Percentiles rank a stretch among this genome's conserved stretches.
Evolutionary conservation across 148 eudicot genomes (phyloP).

Genomic region (Cornus florida): DNA sequence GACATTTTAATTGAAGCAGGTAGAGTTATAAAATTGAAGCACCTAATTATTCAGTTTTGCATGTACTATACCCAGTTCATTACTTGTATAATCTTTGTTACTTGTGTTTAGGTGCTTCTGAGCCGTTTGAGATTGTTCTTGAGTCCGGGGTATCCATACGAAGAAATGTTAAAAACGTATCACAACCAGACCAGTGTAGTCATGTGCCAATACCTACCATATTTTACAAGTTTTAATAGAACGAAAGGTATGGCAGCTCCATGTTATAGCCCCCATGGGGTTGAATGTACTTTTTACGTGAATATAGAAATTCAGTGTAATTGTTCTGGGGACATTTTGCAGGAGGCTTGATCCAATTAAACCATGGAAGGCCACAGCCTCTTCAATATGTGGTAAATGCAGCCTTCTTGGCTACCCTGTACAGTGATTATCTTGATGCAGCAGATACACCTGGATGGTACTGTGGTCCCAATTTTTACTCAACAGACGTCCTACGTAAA

Average conservation of each 20-base stretch:
- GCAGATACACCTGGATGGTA: constrained; percentile 94
- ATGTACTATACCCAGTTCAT: background rate
- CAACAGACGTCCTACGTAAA: constrained; percentile 56
- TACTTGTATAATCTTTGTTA: constrained; percentile 4
- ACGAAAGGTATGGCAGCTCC: constrained; percentile 58
- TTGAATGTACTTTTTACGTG: background rate
- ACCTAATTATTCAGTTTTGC: background rate
- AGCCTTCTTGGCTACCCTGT: constrained; percentile 85
- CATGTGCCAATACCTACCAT: constrained; percentile 90
- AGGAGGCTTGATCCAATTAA: constrained; percentile 89
- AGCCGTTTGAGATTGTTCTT: constrained; percentile 82
- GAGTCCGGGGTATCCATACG: constrained; percentile 94
- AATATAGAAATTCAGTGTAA: background rate
- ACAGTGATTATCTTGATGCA: constrained; percentile 79
- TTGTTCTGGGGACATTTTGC: constrained; percentile 11
- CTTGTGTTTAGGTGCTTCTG: constrained; percentile 63
- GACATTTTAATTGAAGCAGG: background rate
- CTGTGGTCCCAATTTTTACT: constrained; percentile 83
- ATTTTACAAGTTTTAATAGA: constrained; percentile 72
- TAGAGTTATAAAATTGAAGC: background rate
- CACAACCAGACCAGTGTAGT: constrained; percentile 81
- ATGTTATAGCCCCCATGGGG: background rate
- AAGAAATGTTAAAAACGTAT: constrained; percentile 68
- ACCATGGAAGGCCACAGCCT: constrained; percentile 90
- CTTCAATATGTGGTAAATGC: constrained; percentile 94